Evolutionary conservation across 2,329 filamentous ascomycete species (phyloP).

Genomic region (Fusarium sp.): DNA sequence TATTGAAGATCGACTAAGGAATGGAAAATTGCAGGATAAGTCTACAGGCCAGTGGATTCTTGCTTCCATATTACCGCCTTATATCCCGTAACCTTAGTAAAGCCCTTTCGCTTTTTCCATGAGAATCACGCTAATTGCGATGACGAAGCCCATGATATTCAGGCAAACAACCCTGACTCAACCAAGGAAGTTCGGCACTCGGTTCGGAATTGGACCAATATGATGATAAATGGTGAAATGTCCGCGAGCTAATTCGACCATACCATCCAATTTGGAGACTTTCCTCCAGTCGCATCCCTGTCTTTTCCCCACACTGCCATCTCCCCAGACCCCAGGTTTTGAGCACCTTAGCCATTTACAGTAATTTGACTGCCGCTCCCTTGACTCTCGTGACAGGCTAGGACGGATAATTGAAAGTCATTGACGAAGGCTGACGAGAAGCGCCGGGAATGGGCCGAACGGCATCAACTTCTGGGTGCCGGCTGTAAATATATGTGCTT

Average conservation of each 20-base stretch:
- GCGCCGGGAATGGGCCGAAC: conserved; percentile 1
- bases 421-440: not conserved
- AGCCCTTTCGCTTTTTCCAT: too few relatives aligned
- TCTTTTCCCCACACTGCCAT: not conserved
- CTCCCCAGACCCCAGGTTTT: not conserved
- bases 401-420: not conserved
- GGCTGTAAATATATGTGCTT: not conserved
- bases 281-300: not conserved
- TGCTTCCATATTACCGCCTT: too few relatives aligned
- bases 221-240: not conserved
- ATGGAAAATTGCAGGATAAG: too few relatives aligned
- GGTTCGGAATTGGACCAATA: too few relatives aligned
- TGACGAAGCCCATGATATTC: too few relatives aligned
- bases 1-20: too few relatives aligned
- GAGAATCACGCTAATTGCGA: too few relatives aligned
- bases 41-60: too few relatives aligned
- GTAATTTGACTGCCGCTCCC: not conserved
- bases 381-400: not conserved
- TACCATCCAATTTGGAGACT: not conserved
- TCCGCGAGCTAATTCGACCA: not conserved
- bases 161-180: too few relatives aligned
- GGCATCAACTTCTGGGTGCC: conserved; percentile 8
- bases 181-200: too few relatives aligned
- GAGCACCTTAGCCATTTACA: not conserved
- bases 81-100: too few relatives aligned